Percentiles rank a stretch among this genome's conserved stretches.
Evolutionary conservation across 164 flowering plant species (phyloP).

Genomic region (Stephania yunnanensis): DNA sequence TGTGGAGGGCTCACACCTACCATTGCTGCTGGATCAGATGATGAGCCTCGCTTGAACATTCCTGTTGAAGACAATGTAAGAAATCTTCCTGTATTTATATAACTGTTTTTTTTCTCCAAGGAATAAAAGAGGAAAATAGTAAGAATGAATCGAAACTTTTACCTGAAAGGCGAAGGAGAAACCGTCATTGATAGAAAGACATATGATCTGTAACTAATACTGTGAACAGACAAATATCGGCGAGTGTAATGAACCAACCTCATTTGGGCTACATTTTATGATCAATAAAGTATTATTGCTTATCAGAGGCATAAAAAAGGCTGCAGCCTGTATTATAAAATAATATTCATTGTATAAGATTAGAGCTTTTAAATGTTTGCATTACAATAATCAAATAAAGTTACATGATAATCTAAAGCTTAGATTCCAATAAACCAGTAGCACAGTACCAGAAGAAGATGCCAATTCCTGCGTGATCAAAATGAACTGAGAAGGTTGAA

Average conservation of each 20-base stretch:
- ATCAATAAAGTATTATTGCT: neutral
- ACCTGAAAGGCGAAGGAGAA: neutral
- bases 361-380: neutral
- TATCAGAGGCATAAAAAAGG: neutral
- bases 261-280: neutral
- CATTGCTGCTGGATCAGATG: conserved; percentile 29
- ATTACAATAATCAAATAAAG: neutral
- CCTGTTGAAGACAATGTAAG: neutral
- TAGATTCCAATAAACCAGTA: neutral
- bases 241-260: neutral
- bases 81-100: neutral
- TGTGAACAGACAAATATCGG: neutral
- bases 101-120: neutral
- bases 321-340: neutral
- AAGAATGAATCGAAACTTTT: neutral
- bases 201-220: neutral
- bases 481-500: neutral
- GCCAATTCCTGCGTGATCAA: neutral
- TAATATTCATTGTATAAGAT: neutral
- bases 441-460: neutral
- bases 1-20: conserved; percentile 32
- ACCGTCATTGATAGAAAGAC: neutral
- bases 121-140: conserved; percentile 2
- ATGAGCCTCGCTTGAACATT: conserved; percentile 7
- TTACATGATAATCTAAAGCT: neutral